Evolutionary conservation across 352 stramenopile genomes (phyloP).

Genomic region (Lagenidium giganteum): DNA sequence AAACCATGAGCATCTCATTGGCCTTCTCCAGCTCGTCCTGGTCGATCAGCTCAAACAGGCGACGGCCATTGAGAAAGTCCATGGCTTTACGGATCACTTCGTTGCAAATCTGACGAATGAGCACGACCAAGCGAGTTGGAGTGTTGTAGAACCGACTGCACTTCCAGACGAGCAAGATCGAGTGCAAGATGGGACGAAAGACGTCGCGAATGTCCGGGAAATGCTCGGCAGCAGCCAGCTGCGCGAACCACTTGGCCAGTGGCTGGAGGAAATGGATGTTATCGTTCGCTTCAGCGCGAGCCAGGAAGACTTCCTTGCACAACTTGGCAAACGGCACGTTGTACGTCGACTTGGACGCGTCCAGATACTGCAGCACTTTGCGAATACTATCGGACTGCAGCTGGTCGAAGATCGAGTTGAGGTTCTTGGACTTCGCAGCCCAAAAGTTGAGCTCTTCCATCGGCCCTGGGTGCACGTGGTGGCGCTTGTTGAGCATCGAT

Average conservation of each 20-base stretch:
- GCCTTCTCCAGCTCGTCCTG: constrained; percentile 53
- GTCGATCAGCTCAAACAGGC: constrained; percentile 68
- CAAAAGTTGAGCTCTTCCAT: constrained; percentile 84
- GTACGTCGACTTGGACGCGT: constrained; percentile 79
- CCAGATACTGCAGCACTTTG: constrained; percentile 75
- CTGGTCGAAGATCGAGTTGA: constrained; percentile 87
- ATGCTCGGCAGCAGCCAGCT: constrained; percentile 14
- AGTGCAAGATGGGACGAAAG: constrained; percentile 79
- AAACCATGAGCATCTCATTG: constrained; percentile 43
- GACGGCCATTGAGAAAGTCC: constrained; percentile 46
- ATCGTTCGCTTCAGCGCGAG: constrained; percentile 75
- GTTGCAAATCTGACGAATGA: constrained; percentile 82
- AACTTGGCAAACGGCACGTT: constrained; percentile 85
- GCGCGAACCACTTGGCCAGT: constrained; percentile 44
- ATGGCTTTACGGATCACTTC: constrained; percentile 68
- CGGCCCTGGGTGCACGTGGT: constrained; percentile 47
- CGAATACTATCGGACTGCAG: constrained; percentile 74
- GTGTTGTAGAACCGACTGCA: constrained; percentile 85
- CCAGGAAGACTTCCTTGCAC: constrained; percentile 85
- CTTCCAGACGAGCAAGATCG: constrained; percentile 84
- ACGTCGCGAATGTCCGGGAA: constrained; percentile 45
- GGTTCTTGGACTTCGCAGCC: constrained; percentile 59
- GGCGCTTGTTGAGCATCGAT: constrained; percentile 34
- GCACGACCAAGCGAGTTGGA: constrained; percentile 65
- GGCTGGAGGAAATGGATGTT: constrained; percentile 76